phyloP scores from a whole-genome alignment of 2,329 filamentous ascomycete species.

The Hypoxylon sp. region DNA sequence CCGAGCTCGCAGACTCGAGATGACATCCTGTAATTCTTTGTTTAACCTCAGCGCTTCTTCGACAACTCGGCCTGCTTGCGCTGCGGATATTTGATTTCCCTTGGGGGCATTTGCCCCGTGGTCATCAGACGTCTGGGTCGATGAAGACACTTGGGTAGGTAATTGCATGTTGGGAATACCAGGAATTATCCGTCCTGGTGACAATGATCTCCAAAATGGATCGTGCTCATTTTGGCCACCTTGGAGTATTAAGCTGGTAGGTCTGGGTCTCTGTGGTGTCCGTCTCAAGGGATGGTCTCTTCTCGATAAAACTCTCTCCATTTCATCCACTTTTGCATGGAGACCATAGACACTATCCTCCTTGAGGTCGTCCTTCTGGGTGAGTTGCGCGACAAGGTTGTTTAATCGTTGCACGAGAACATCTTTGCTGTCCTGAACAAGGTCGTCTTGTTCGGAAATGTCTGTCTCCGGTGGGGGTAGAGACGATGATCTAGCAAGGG shows the following conservation, averaged over 20 bases:
- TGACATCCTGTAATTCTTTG: constrained; percentile 63
- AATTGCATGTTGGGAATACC: constrained; percentile 37
- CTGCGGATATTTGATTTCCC: constrained; percentile 36
- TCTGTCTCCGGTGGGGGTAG: constrained; percentile 39
- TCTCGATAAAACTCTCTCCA: constrained; percentile 53
- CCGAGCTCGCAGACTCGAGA: constrained; percentile 65
- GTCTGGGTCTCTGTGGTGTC: constrained; percentile 34
- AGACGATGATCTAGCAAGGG: constrained; percentile 41
- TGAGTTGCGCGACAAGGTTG: constrained; percentile 46
- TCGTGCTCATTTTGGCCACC: constrained; percentile 31
- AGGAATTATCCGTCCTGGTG: constrained; percentile 45
- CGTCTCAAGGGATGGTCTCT: constrained; percentile 34
- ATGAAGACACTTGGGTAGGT: constrained; percentile 34
- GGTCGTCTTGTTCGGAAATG: constrained; percentile 43
- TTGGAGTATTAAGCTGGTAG: constrained; percentile 32
- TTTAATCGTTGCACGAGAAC: constrained; percentile 61
- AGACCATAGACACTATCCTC: constrained; percentile 54
- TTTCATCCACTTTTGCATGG: constrained; percentile 59
- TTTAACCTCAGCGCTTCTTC: constrained; percentile 62
- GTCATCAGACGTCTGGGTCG: constrained; percentile 26
- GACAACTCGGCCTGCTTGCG: constrained; percentile 53
- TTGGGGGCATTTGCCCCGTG: constrained; percentile 5
- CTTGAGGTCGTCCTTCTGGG: constrained; percentile 44
- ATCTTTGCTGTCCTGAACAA: constrained; percentile 57
- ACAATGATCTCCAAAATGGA: constrained; percentile 54